A percentile compares a stretch with the other conserved stretches of the same genome.
Conservation (phyloP, 495 filamentous ascomycete genomes). For the Penicillium turbatum region DNA sequence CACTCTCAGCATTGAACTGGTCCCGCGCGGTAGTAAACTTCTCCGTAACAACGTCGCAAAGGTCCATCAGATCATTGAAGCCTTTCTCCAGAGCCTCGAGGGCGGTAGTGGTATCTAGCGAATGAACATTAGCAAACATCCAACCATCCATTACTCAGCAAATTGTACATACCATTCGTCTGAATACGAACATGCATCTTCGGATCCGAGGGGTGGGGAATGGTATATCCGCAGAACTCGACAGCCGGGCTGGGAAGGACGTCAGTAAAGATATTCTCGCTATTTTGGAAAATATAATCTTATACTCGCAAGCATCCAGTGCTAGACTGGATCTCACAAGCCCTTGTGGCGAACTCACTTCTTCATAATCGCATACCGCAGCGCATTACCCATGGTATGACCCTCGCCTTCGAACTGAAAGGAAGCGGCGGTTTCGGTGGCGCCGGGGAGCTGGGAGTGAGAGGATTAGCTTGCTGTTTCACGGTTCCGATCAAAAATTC, state of each 20-base stretch:
- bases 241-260: conserved; percentile 66
- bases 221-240: conserved; percentile 97
- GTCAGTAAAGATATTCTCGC: not conserved
- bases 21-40: conserved; percentile 70
- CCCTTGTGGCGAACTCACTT: conserved; percentile 59
- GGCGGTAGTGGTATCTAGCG: conserved; percentile 74
- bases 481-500: not conserved
- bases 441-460: conserved; percentile 54
- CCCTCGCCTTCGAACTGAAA: conserved; percentile 92
- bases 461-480: not conserved
- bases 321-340: not conserved
- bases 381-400: conserved; percentile 90
- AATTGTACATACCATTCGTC: conserved; percentile 73
- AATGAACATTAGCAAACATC: conserved; percentile 4
- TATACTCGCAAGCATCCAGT: not conserved
- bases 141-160: not conserved
- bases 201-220: conserved; percentile 90
- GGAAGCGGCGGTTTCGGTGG: conserved; percentile 64
- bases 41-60: conserved; percentile 87
- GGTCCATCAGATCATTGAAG: conserved; percentile 76
- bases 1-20: conserved; percentile 51
- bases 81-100: conserved; percentile 86
- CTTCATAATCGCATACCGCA: conserved; percentile 96
- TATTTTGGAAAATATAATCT: not conserved
- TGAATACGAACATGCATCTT: conserved; percentile 98